Conservation (phyloP, 78 protist species). For the Dictyostelium intermedium region DNA sequence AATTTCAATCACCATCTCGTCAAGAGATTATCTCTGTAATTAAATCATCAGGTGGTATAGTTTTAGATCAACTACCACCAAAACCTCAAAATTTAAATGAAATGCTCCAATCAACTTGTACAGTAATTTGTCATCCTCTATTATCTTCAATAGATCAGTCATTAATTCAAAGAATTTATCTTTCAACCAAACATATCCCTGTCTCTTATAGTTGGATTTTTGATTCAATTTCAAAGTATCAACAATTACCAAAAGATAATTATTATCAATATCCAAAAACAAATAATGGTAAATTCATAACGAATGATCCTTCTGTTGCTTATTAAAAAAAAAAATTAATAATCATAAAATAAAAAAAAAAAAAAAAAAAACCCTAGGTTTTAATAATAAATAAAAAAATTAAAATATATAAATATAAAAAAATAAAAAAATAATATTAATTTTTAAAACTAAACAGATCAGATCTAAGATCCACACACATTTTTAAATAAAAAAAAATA, state of each 20-base stretch:
- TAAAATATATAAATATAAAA: too few species aligned
- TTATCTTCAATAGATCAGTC: not conserved
- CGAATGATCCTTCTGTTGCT: not conserved
- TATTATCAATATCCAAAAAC: constrained; percentile 2
- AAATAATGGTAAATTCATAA: not conserved
- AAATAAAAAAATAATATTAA: too few species aligned
- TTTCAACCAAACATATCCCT: constrained; percentile 44
- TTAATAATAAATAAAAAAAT: not conserved
- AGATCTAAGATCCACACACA: not conserved
- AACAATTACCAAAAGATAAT: not conserved
- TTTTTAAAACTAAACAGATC: too few species aligned
- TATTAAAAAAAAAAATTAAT: not conserved
- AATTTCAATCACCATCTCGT: constrained; percentile 24
- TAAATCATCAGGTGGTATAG: constrained; percentile 31
- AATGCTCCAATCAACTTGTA: constrained; percentile 33
- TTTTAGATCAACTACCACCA: constrained; percentile 27
- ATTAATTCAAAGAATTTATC: constrained; percentile 3
- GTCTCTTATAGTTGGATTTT: constrained; percentile 39
- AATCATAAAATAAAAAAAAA: not conserved
- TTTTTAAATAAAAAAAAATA: too few species aligned
- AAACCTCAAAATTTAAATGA: constrained; percentile 41
- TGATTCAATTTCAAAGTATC: constrained; percentile 25
- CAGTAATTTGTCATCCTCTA: constrained; percentile 28
- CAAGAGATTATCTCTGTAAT: constrained; percentile 15
- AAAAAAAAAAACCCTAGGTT: not conserved